Conservation (phyloP, 306 rosid species). For the Styphnolobium japonicum region DNA sequence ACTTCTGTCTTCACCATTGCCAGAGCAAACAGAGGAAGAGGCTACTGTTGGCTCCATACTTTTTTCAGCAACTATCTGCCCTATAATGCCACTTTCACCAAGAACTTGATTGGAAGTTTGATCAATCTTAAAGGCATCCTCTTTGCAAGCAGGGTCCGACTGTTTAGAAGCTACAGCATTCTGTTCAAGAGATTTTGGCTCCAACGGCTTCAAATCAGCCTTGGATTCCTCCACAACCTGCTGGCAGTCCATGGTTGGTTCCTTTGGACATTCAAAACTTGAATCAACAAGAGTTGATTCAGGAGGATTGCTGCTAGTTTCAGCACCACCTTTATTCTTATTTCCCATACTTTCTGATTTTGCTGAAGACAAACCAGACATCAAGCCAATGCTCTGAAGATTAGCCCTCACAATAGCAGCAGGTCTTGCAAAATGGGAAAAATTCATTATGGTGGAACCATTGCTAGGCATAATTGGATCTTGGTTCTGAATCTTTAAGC, state of each 20-base stretch:
- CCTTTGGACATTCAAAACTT: slow-evolving; percentile 40
- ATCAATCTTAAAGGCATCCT: slow-evolving; percentile 45
- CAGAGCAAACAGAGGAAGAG: slow-evolving; percentile 89
- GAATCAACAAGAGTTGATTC: slow-evolving; percentile 42
- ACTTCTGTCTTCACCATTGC: slow-evolving; percentile 61
- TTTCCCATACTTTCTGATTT: slow-evolving; percentile 38
- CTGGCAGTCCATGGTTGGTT: slow-evolving; percentile 38
- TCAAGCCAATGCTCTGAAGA: slow-evolving; percentile 52
- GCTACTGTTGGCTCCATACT: slow-evolving; percentile 53
- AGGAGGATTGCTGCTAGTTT: slow-evolving; percentile 38
- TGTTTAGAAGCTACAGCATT: slow-evolving; percentile 38
- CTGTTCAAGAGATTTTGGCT: slow-evolving; percentile 52
- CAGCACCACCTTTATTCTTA: slow-evolving; percentile 41
- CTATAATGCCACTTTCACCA: slow-evolving; percentile 43
- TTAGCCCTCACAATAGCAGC: slow-evolving; percentile 66
- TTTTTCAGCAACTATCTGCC: slow-evolving; percentile 52
- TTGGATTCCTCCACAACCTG: slow-evolving; percentile 43
- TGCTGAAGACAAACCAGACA: slow-evolving; percentile 35
- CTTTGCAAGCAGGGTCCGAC: slow-evolving; percentile 45
- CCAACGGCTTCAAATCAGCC: slow-evolving; percentile 41
- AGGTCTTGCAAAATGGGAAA: slow-evolving; percentile 92
- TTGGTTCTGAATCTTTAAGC: slow-evolving; percentile 49
- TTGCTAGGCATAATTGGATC: slow-evolving; percentile 44
- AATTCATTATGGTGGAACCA: slow-evolving; percentile 58
- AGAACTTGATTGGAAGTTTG: slow-evolving; percentile 35